Conservation (phyloP, 768 basidiomycete species). For the Inosperma sp. region DNA sequence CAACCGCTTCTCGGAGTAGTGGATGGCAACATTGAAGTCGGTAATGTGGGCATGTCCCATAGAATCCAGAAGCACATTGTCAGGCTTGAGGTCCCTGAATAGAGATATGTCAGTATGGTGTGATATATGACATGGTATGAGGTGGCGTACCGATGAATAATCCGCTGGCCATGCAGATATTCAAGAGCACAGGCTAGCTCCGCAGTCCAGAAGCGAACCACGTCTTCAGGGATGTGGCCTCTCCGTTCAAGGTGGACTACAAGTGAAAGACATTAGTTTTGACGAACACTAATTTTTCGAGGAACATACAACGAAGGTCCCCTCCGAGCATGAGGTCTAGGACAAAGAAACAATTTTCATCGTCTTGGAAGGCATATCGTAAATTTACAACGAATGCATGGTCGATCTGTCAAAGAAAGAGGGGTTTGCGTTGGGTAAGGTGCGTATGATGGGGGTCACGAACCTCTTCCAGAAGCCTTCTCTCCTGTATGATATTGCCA, state of each 20-base stretch:
- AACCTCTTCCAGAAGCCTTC: conserved; percentile 89
- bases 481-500: conserved; percentile 91
- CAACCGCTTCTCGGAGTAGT: conserved; percentile 84
- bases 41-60: conserved; percentile 94
- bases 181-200: conserved; percentile 81
- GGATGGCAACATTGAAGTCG: conserved; percentile 98
- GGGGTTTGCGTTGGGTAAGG: not conserved
- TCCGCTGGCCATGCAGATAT: conserved; percentile 87
- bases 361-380: conserved; percentile 96
- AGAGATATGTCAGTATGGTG: conserved; percentile 13
- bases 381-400: conserved; percentile 87
- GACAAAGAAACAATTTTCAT: conserved; percentile 97
- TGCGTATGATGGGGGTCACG: conserved; percentile 10
- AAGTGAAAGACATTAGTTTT: conserved; percentile 1
- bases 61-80: conserved; percentile 94
- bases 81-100: conserved; percentile 88
- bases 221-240: conserved; percentile 59
- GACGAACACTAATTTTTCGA: conserved; percentile 2
- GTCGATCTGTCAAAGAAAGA: conserved; percentile 54
- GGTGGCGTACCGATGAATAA: conserved; percentile 81
- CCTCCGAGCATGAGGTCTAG: conserved; percentile 96
- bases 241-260: conserved; percentile 82
- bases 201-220: conserved; percentile 83
- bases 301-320: conserved; percentile 77
- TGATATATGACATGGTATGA: conserved; percentile 2